Evolutionary conservation across 73 alveolate species (phyloP), one percentile per base, ranked within the genome.

Genomic region (Stentor coeruleus): DNA sequence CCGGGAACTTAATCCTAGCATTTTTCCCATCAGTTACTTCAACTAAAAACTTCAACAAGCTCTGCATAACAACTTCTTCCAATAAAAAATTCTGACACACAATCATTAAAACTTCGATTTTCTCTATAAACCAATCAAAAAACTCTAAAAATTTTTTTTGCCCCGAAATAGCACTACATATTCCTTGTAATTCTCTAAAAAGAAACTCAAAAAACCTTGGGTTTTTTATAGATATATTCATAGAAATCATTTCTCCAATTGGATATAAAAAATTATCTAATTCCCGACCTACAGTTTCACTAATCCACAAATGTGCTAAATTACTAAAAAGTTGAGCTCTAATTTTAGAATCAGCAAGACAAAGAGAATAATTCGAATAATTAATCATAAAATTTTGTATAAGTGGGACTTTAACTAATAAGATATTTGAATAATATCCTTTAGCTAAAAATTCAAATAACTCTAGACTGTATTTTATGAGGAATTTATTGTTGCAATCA

Each of bases 181-280:
- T 75, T 75, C 83, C 83, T 75, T 75, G 26, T 20, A 75, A 15
- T 2, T 75, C 83, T 75, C 83, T 75, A 75, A 75, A 75, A 6
- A 75, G 33, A 33, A 20, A 31, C 40, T 20, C 83, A 26, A 39
- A 75, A 75, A 37, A 26, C 0, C 6, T 31, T 0, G 74, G 38
- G 33, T 15, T 6, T 20, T 20, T n/a, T 26, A 30, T 6, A 20
- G 14, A 14, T 36, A 0, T 37, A 31, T 14, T 31, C 1, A 37
- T 39, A 26, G 1, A 39, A 35, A 33, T 38, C 15, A 26, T 6
- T 1, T 1, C 83, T 0, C 59, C 38, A 2, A 15, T 20, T 0
- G 59, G 83, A 1, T n/a, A 6, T 2, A 75, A 33, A 14, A 75
- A 37, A 20, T 28, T 37, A 20, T 75, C 72, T 36, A 75, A n/a